These are phyloP conservation scores for Vanrija sp. DNA, from an alignment of 1,284 basidiomycete genomes.

Conservation along the genomic window DNA sequence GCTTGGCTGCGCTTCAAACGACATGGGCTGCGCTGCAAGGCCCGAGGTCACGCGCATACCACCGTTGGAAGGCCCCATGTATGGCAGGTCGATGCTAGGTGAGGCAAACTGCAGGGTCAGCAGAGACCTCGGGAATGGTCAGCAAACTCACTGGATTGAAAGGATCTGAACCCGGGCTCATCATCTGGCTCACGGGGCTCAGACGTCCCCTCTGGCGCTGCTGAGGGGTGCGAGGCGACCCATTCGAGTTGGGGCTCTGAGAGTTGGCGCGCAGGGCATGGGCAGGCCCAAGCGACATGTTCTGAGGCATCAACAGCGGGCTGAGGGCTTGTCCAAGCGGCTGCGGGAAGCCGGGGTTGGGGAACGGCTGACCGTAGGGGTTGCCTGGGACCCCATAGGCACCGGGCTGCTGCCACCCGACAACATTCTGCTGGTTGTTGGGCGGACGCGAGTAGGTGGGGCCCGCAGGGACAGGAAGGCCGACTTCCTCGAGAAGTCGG, in stretches of 20 bases:
- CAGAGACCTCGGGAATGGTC: not conserved
- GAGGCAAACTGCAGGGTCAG: conserved; percentile 32
- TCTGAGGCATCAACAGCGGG: conserved; percentile 41
- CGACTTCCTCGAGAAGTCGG: conserved; percentile 87
- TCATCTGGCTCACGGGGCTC: conserved; percentile 42
- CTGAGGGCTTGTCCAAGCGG: conserved; percentile 23
- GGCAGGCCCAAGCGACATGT: conserved; percentile 31
- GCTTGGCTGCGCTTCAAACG: conserved; percentile 43
- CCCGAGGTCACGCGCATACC: conserved; percentile 24
- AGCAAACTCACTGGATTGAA: conserved; percentile 46
- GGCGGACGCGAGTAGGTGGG: conserved; percentile 9
- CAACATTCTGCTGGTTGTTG: conserved; percentile 10
- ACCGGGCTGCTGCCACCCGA: conserved; percentile 16
- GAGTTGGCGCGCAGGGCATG: conserved; percentile 28
- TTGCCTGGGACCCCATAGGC: conserved; percentile 1
- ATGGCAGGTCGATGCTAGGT: conserved; percentile 41
- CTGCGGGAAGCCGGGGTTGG: conserved; percentile 28
- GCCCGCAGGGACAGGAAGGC: conserved; percentile 68
- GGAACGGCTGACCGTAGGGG: conserved; percentile 15
- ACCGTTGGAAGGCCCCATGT: conserved; percentile 20
- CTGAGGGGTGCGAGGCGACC: conserved; percentile 35
- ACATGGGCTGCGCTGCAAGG: conserved; percentile 22
- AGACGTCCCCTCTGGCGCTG: conserved; percentile 31
- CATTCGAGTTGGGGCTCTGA: conserved; percentile 20
- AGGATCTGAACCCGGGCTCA: conserved; percentile 48